Base-by-base conservation (phyloP, 805 yeast genomes). In the Saccharomycopsis malanga region DNA sequence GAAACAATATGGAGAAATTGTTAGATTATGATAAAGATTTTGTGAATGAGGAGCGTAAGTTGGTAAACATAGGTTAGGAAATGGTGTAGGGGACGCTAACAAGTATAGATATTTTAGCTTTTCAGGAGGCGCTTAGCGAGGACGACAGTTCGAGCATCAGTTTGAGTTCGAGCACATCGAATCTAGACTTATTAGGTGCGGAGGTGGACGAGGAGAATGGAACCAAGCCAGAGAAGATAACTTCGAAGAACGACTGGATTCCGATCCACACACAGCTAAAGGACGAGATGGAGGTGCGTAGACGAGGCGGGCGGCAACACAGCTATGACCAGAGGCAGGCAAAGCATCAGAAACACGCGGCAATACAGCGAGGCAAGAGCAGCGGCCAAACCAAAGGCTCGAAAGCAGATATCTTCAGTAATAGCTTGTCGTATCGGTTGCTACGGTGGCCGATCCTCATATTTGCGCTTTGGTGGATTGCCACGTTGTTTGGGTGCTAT, bases 381-480 rank as follows among this genome's bases (percentile, higher is more conserved):
- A 45, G 56, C 17, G 9, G 3, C 4, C 4, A 22, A 4, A 12
- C 30, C 30, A 34, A 43, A 12, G n/a, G 30, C n/a, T 6, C 18
- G 3, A 43, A 34, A 4, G 9, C 21, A 4, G 45, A 44, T 17
- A 35, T 38, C 21, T 45, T 38, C 12, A 17, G 42, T 10, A 61
- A 62, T 22, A 73, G 76, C 22, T 53, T 63, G 40, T 63, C 77
- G 0, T 77, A 73, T 54, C 61, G 63, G 38, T 34, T 83, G 1
- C 64, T 84, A 23, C 63, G 93, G 38, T 83, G 83, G 74, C 94
- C 93, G 0, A 61, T 82, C 3, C 64, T 84, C 45, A 40, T 74
- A 0, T 62, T 74, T 15, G 74, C 79, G 1, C 53, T 73, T 2
- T 27, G 65, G 14, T 84, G 89, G 87, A 66, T 81, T 1, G 32